phyloP scores from a whole-genome alignment of 2,329 filamentous ascomycete species.

The Orbilia brochopaga region DNA sequence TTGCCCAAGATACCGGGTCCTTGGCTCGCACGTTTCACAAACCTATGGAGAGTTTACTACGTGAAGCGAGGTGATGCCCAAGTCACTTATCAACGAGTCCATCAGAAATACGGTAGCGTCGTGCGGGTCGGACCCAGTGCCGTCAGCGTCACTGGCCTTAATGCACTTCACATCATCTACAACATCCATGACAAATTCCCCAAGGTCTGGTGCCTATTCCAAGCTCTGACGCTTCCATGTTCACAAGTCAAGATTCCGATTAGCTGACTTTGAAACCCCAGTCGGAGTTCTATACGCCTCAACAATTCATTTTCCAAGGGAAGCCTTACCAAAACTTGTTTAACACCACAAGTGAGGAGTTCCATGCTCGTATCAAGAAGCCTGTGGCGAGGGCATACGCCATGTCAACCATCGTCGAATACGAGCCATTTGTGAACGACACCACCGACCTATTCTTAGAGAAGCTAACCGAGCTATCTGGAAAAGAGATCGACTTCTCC shows the following conservation, averaged over 20 bases:
- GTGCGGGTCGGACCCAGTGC: conserved; percentile 76
- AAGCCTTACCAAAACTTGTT: conserved; percentile 74
- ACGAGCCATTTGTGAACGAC: conserved; percentile 79
- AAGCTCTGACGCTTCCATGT: too few relatives aligned
- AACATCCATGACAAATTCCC: conserved; percentile 79
- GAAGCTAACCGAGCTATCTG: conserved; percentile 53
- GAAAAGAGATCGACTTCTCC: conserved; percentile 55
- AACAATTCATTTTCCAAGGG: conserved; percentile 74
- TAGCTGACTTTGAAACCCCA: conserved; percentile 1
- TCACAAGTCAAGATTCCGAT: too few relatives aligned
- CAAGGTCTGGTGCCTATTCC: conserved; percentile 64
- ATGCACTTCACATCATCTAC: conserved; percentile 77
- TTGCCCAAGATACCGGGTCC: conserved; percentile 76
- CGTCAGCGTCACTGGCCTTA: conserved; percentile 75
- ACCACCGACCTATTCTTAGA: conserved; percentile 63
- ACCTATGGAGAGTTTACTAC: conserved; percentile 77
- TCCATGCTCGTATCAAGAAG: conserved; percentile 75
- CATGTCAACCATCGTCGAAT: conserved; percentile 77
- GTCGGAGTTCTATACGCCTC: conserved; percentile 80
- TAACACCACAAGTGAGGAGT: conserved; percentile 75
- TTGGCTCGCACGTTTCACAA: conserved; percentile 69
- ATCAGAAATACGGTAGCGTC: conserved; percentile 74
- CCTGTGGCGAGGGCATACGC: conserved; percentile 78
- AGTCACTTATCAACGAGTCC: conserved; percentile 70
- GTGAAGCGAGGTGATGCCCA: conserved; percentile 71